Percentiles rank a stretch among this genome's conserved stretches.
Conservation (phyloP, 352 stramenopile species). For the Phytophthora niederhauseri region DNA sequence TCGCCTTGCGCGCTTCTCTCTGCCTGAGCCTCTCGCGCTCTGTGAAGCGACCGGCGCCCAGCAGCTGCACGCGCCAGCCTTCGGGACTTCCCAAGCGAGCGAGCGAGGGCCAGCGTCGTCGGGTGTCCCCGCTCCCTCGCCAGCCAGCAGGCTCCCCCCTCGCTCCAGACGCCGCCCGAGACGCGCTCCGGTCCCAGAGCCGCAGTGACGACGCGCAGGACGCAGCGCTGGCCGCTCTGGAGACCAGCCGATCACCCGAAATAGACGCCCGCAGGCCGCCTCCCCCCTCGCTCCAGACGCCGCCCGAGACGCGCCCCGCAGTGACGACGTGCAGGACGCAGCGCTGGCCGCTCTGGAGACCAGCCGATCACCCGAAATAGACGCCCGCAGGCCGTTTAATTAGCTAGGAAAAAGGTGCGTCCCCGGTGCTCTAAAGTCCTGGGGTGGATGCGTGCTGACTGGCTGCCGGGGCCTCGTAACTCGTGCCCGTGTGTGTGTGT, state of each 20-base stretch:
- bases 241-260: conserved; percentile 16
- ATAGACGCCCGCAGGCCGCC: too few relatives aligned
- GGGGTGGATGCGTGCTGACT: conserved; percentile 7
- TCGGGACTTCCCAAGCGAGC: not conserved
- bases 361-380: conserved; percentile 28
- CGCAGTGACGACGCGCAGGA: conserved; percentile 11
- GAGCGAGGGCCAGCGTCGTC: conserved; percentile 4
- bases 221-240: conserved; percentile 2
- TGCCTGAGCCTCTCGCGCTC: not conserved
- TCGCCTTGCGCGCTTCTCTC: not conserved
- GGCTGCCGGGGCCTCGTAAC: not conserved
- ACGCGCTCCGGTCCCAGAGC: conserved; percentile 5
- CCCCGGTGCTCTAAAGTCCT: not conserved
- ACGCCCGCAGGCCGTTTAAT: conserved; percentile 19
- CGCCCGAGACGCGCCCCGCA: not conserved
- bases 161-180: not conserved
- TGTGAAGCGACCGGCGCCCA: not conserved
- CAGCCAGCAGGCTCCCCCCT: conserved; percentile 17
- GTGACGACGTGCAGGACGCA: conserved; percentile 14
- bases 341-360: not conserved
- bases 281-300: conserved; percentile 1
- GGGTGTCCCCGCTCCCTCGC: conserved; percentile 20
- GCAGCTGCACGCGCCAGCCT: not conserved
- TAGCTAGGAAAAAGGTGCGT: conserved; percentile 36
- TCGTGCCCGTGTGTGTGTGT: not conserved